Evolutionary conservation across 352 stramenopile genomes (phyloP).

Genomic region (Blastocystis sp.): DNA sequence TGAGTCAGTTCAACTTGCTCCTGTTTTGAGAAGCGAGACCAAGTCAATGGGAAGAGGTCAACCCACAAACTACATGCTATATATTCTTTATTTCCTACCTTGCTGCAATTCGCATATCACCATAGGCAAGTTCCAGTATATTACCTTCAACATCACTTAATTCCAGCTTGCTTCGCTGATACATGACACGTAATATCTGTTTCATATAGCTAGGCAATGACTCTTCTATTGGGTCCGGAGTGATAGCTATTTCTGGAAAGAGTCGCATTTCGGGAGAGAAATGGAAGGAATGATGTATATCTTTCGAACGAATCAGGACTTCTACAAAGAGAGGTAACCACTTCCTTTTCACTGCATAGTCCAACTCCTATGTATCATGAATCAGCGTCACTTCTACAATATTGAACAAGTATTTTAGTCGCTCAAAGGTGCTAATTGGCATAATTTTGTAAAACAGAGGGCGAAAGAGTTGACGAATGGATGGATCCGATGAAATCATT

Average conservation of each 20-base stretch:
- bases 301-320: background rate
- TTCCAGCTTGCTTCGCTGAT: background rate
- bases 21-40: background rate
- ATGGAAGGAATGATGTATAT: background rate
- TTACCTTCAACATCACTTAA: background rate
- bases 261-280: background rate
- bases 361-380: background rate
- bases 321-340: slow-evolving; percentile 24
- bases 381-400: background rate
- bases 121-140: slow-evolving; percentile 4
- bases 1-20: background rate
- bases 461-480: background rate
- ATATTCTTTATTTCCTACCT: background rate
- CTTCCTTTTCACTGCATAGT: background rate
- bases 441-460: background rate
- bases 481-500: background rate
- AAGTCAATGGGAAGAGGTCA: background rate
- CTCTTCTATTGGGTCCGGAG: background rate
- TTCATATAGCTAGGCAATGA: background rate
- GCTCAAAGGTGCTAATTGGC: background rate
- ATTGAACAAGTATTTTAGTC: background rate
- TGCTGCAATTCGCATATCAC: background rate
- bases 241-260: background rate
- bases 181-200: background rate
- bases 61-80: slow-evolving; percentile 3